phyloP scores from a whole-genome alignment of 2,329 filamentous ascomycete species.

The Nemania diffusa region DNA sequence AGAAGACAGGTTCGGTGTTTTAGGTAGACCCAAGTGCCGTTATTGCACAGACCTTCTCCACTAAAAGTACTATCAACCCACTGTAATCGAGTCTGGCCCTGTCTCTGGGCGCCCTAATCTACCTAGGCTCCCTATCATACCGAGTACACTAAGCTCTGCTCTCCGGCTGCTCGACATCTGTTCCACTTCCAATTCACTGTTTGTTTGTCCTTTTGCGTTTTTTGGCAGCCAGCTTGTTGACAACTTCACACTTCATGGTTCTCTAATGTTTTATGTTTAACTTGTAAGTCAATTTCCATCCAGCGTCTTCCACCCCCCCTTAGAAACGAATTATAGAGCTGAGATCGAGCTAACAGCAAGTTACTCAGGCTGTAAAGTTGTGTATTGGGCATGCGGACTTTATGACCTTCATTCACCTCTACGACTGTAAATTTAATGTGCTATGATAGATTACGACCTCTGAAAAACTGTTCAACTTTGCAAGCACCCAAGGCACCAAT shows the following conservation, averaged over 20 bases:
- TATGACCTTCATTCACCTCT: conserved; percentile 16
- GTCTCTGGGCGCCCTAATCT: neutral
- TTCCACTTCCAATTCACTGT: conserved; percentile 7
- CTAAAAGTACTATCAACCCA: conserved; percentile 24
- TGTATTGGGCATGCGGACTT: conserved; percentile 31
- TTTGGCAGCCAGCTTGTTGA: conserved; percentile 10
- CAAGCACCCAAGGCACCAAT: conserved; percentile 8
- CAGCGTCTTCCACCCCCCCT: neutral
- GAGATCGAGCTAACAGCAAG: conserved; percentile 17
- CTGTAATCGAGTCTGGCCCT: conserved; percentile 19
- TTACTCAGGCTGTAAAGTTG: conserved; percentile 15
- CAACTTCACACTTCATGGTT: conserved; percentile 20
- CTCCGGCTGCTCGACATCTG: conserved; percentile 13
- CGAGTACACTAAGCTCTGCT: conserved; percentile 16
- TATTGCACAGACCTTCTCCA: conserved; percentile 32
- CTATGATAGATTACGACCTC: conserved; percentile 35
- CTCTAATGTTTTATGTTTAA: conserved; percentile 31
- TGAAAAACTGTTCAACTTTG: conserved; percentile 17
- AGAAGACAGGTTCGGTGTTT: conserved; percentile 23
- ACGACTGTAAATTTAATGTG: conserved; percentile 37
- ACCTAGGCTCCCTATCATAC: conserved; percentile 1
- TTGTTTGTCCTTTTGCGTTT: conserved; percentile 7
- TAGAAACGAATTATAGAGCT: conserved; percentile 1
- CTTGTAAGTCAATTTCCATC: conserved; percentile 18
- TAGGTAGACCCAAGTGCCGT: conserved; percentile 28